A percentile compares a stretch with the other conserved stretches of the same genome.
phyloP scores from a whole-genome alignment of 2,329 filamentous ascomycete species.

The Colletotrichum neosansevieriae region DNA sequence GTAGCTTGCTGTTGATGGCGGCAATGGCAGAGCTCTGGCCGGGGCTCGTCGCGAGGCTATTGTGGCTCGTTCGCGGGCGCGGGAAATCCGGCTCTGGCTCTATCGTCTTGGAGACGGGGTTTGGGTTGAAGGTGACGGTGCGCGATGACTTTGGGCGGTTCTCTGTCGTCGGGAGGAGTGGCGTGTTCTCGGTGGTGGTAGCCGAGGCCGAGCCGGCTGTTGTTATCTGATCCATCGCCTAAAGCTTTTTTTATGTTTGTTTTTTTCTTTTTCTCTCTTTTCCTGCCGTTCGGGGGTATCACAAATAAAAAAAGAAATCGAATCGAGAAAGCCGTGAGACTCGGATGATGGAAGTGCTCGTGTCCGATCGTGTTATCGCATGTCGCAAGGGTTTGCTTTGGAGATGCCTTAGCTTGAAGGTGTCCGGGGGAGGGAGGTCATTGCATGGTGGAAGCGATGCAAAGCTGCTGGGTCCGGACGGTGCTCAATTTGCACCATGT shows the following conservation, averaged over 20 bases:
- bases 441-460: slow-evolving; percentile 31
- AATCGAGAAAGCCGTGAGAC: slow-evolving; percentile 6
- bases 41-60: slow-evolving; percentile 50
- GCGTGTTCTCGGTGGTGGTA: slow-evolving; percentile 49
- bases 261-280: neutral
- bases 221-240: slow-evolving; percentile 41
- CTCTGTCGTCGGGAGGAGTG: slow-evolving; percentile 50
- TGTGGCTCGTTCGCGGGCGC: slow-evolving; percentile 47
- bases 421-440: slow-evolving; percentile 31
- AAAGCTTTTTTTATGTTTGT: slow-evolving; percentile 9
- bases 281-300: slow-evolving; percentile 27
- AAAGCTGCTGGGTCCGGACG: slow-evolving; percentile 29
- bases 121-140: slow-evolving; percentile 83
- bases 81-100: slow-evolving; percentile 58
- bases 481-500: slow-evolving; percentile 37
- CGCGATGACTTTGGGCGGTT: slow-evolving; percentile 62
- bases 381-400: slow-evolving; percentile 27
- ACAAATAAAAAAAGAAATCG: slow-evolving; percentile 11
- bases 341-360: neutral
- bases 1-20: slow-evolving; percentile 87
- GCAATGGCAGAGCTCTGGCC: slow-evolving; percentile 69
- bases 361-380: slow-evolving; percentile 26
- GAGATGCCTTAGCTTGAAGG: slow-evolving; percentile 15
- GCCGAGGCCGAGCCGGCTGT: slow-evolving; percentile 34
- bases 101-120: slow-evolving; percentile 72